Evolutionary conservation across 805 yeast species (phyloP).

Genomic region (Phaffomyces opuntiae): DNA sequence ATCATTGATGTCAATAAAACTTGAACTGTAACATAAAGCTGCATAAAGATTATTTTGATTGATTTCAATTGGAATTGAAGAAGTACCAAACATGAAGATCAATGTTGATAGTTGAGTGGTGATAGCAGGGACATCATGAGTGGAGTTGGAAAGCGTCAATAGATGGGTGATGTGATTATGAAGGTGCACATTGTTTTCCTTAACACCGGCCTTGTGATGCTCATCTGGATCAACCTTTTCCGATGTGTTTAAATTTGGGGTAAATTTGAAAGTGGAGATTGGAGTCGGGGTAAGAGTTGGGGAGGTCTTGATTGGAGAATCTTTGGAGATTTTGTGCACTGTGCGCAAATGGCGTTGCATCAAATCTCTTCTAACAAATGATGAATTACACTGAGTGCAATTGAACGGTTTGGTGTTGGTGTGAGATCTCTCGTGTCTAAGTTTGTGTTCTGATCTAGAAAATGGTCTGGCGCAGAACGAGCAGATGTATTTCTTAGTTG

Average conservation of each 20-base stretch:
- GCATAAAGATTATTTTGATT: conserved; percentile 4
- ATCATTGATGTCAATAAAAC: conserved; percentile 5
- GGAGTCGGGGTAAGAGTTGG: too few relatives aligned
- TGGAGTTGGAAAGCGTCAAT: conserved; percentile 5
- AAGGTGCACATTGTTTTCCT: too few relatives aligned
- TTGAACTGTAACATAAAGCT: conserved; percentile 6
- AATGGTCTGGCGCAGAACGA: conserved; percentile 14
- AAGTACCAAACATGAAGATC: conserved; percentile 10
- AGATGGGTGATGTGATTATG: conserved; percentile 5
- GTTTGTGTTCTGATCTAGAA: conserved; percentile 12
- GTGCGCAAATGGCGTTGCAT: conserved; percentile 12
- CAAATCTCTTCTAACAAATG: conserved; percentile 14
- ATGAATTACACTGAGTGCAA: conserved; percentile 8
- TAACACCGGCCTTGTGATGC: not conserved
- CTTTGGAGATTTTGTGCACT: conserved; percentile 8
- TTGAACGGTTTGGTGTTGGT: conserved; percentile 14
- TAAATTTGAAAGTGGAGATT: not conserved
- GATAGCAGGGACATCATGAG: not conserved
- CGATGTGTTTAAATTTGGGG: not conserved
- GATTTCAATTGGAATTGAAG: conserved; percentile 6
- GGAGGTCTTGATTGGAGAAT: too few relatives aligned
- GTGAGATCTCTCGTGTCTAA: conserved; percentile 14
- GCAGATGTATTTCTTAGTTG: conserved; percentile 12
- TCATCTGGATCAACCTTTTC: not conserved
- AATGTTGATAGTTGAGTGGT: conserved; percentile 7